Conservation (phyloP, 345 rosid genomes). For the Draba incana region DNA sequence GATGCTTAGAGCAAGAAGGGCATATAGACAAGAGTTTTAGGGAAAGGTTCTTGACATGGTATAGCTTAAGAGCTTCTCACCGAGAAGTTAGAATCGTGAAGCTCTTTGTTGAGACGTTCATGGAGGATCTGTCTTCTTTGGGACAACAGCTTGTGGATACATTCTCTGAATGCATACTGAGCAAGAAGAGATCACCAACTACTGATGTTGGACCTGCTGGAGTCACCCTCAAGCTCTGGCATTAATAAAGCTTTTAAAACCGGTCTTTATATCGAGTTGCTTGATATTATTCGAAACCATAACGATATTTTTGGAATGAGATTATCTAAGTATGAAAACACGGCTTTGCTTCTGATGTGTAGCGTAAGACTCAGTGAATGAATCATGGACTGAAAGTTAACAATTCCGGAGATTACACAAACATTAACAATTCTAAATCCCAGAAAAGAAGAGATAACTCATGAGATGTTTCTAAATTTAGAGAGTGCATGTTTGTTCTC, state of each 20-base stretch:
- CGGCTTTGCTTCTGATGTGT: neutral
- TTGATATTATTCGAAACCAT: neutral
- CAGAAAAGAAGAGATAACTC: neutral
- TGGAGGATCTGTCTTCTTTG: conserved; percentile 75
- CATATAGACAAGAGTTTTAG: conserved; percentile 91
- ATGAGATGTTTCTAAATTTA: conserved; percentile 5
- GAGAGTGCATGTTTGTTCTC: conserved; percentile 27
- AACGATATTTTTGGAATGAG: conserved; percentile 8
- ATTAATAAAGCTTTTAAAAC: conserved; percentile 43
- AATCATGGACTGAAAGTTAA: conserved; percentile 21
- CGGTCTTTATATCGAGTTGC: neutral
- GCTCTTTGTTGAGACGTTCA: conserved; percentile 71
- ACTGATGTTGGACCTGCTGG: conserved; percentile 66
- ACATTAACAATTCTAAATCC: conserved; percentile 18
- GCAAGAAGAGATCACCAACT: conserved; percentile 49
- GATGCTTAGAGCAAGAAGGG: conserved; percentile 81
- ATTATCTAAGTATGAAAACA: neutral
- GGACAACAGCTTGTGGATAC: conserved; percentile 93
- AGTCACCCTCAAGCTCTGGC: conserved; percentile 94
- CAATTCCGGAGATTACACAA: conserved; percentile 3
- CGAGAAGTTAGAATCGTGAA: conserved; percentile 84
- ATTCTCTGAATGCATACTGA: conserved; percentile 70
- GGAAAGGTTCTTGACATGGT: conserved; percentile 96
- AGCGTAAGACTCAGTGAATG: conserved; percentile 9
- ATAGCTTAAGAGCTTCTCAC: conserved; percentile 78